A percentile compares a stretch with the other conserved stretches of the same genome.
phyloP scores from a whole-genome alignment of 2,329 filamentous ascomycete genomes.

The Nothomitra cinnamomea region DNA sequence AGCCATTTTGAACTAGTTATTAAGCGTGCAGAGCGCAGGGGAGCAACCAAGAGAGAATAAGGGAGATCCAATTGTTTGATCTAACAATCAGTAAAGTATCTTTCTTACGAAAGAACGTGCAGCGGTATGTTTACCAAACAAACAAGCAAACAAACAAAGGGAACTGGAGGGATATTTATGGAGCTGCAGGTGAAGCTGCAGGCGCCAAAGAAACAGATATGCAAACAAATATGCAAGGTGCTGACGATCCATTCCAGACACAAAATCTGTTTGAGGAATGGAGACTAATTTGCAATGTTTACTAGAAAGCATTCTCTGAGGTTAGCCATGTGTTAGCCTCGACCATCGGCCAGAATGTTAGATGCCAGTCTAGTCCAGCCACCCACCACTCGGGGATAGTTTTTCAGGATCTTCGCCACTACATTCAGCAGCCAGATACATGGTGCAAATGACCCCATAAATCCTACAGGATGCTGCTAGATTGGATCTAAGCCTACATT shows the following conservation, averaged over 20 bases:
- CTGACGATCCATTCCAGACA: background rate
- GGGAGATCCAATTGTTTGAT: background rate
- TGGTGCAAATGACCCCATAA: too few relatives aligned
- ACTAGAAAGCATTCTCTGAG: too few relatives aligned
- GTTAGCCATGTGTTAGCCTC: too few relatives aligned
- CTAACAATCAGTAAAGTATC: background rate
- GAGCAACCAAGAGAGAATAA: background rate
- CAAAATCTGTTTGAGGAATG: too few relatives aligned
- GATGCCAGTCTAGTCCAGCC: too few relatives aligned
- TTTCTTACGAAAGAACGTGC: background rate
- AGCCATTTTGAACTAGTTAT: background rate
- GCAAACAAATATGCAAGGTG: slow-evolving; percentile 3
- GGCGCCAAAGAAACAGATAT: background rate
- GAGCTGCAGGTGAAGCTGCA: background rate
- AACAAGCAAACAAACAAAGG: slow-evolving; percentile 6
- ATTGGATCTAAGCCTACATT: too few relatives aligned
- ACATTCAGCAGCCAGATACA: too few relatives aligned
- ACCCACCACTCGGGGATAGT: too few relatives aligned
- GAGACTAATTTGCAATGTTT: too few relatives aligned
- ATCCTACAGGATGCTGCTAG: too few relatives aligned
- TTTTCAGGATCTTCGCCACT: too few relatives aligned
- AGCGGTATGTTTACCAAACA: slow-evolving; percentile 1
- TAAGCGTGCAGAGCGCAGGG: background rate
- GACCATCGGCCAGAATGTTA: too few relatives aligned
- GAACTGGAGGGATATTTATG: slow-evolving; percentile 3